Evolutionary conservation across 1,284 basidiomycete genomes (phyloP), one percentile per base, ranked within the genome.

Genomic region (Papiliotrema nemorosa): DNA sequence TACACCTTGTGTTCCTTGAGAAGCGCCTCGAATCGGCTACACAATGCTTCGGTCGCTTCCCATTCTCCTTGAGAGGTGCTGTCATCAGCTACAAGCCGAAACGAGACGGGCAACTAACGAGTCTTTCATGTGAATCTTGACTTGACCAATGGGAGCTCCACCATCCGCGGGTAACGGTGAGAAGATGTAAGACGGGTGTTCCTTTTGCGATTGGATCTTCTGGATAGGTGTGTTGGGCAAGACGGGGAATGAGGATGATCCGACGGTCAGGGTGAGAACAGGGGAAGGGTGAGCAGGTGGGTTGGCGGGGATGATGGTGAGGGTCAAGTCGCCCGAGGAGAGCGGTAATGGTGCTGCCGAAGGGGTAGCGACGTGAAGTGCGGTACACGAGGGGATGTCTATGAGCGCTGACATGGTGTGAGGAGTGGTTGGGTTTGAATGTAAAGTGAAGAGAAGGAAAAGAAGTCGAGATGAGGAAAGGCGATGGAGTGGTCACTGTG

Each of bases 161-260:
- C 66, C 64, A 27, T 63, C 66, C 2, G 66, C 62, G 9, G 66
- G 59, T 2, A 62, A 55, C n/a, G 73, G 73, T 13, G 59, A 60
- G 59, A 75, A 73, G 41, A 67, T 48, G 50, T 71, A 72, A 20
- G 50, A 58, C 0, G 73, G 51, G 49, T 74, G 72, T 49, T 73
- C 66, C 22, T 64, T 53, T 43, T 66, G 69, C 14, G 65, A 57
- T 41, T 65, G 58, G 18, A 66, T 60, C 38, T 63, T 64, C 50
- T 67, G 64, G n/a, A 75, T 53, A 2, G 71, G 69, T 1, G 63
- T 55, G 47, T 60, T 64, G 1, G 58, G 53, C 1, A 67, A 49
- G 24, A 73, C 47, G 7, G 69, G 64, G 57, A 73, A 75, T 3
- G 64, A 60, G 6, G 64, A 59, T 14, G 54, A 38, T 9, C 70